Evolutionary conservation across 2,329 filamentous ascomycete species (phyloP), one percentile per base, ranked within the genome.

Genomic region (Zelopaecilomyces penicillatus): DNA sequence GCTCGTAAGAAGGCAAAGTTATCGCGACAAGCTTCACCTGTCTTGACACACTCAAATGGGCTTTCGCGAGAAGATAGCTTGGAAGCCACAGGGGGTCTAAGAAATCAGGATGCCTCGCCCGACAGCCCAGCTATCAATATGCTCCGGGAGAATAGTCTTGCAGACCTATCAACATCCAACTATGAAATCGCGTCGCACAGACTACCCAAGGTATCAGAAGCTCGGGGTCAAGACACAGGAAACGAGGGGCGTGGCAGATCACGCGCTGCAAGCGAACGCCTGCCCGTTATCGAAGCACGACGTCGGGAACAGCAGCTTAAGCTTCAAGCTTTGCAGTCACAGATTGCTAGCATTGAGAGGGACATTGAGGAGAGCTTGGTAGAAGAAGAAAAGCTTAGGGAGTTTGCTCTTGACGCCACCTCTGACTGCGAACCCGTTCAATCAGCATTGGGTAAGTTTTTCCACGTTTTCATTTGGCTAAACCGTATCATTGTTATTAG

Each of bases 1-100:
- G 76, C 76, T 7, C 74, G 71, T 53, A 72, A 73, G 55, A 73
- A 67, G 53, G 62, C 65, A 39, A 71, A 67, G 48, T 52, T 47
- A 29, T 63, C 59, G 10, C 56, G 50, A 36, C 59, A 54, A 33
- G 51, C 50, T 4, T 66, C 66, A 3, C 57, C 63, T 5, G 62
- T 51, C 30, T 44, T 54, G 4, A 54, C 57, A 10, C 54, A 54
- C 6, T 55, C 53, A 3, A 53, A 56, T 35, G 37, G 46, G 10
- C 54, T 53, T 41, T 59, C 57, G 7, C 54, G 54, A 26, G 56
- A 57, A 31, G 54, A 52, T 7, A 61, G 53, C 34, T 52, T 43
- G 6, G 59, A 61, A 12, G 29, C 32, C 2, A 28, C 39, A 27
- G 41, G 10, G 36, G 37, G 33, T 33, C 41, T 37, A 32, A 44